Conservation (phyloP, 192 early-diverging fungal genomes). For the Coemansia sp. region DNA sequence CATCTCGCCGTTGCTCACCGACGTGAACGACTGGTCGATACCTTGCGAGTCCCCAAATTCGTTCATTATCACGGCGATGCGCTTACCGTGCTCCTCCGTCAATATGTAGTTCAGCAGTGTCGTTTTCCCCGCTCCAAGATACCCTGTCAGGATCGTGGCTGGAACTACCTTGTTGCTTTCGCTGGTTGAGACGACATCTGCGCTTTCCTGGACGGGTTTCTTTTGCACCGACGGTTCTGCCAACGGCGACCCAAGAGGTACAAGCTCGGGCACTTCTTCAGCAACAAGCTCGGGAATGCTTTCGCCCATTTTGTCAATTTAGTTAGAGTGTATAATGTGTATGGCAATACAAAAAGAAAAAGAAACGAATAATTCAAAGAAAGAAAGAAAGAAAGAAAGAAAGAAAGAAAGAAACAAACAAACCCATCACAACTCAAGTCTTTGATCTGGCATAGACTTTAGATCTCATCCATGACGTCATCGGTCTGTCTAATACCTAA, state of each 20-base stretch:
- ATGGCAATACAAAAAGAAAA: no score
- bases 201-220: neutral
- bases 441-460: no score
- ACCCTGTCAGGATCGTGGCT: slow-evolving; percentile 63
- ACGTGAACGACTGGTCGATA: slow-evolving; percentile 90
- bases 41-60: slow-evolving; percentile 97
- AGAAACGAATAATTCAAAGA: no score
- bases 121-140: slow-evolving; percentile 87
- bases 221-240: neutral
- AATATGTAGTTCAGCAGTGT: slow-evolving; percentile 87
- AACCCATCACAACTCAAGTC: neutral
- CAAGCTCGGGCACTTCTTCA: slow-evolving; percentile 9
- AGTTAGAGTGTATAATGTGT: neutral
- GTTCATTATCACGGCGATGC: slow-evolving; percentile 97
- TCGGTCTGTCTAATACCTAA: neutral
- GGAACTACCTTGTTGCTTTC: slow-evolving; percentile 26
- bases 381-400: slow-evolving; percentile 2
- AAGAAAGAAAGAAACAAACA: neutral
- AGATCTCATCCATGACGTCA: neutral
- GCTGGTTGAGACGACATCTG: neutral
- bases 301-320: slow-evolving; percentile 23
- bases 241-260: neutral
- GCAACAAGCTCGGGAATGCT: slow-evolving; percentile 44
- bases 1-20: slow-evolving; percentile 71
- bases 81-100: slow-evolving; percentile 84